Evolutionary conservation across 164 flowering plant genomes (phyloP), one percentile per base, ranked within the genome.

Genomic region (Aristolochia fimbriata): DNA sequence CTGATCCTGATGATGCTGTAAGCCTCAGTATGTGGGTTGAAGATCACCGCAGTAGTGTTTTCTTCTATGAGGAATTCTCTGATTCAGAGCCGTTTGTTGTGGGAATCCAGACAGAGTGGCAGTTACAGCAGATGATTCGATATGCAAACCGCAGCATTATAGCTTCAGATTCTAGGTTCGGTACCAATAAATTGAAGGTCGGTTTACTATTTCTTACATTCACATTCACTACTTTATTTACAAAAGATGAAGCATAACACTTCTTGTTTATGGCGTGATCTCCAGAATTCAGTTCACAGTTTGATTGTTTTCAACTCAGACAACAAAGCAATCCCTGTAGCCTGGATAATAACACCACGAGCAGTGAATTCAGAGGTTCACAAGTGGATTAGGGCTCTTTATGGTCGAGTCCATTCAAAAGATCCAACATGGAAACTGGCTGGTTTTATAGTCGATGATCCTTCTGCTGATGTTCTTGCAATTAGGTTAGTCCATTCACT

Each of bases 81-180:
- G 89, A 86, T 70, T 73, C 83, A 11, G 87, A 75, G 13, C 93
- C 99, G 55, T 81, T 88, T 61, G 65, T 70, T 51, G 62, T 94
- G 65, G 96, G 99, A 31, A 87, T 94, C 57, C 99, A 94, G 69
- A 86, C 99, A 33, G 93, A 94, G 66, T 91, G 97, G 99, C 99
- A 94, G 78, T 74, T 94, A 78, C 97, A 94, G 50, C 99, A 94
- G 66, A 80, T 94, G 99, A 87, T 94, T 71, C 84, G 81, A 10
- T 91, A 85, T 75, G 97, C 97, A 4, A 88, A 94, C 66, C 75
- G 77, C 47, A 72, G 88, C 69, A 84, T 91, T 45, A n/a, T 94
- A 51, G 88, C 82, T 64, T 85, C 81, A 46, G 87, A 88, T 80
- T 94, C 96, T 48, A 78, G 82, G 70, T 87, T 91, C 67, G 99